Conservation (phyloP, 208 protist species). For the Leishmania gerbilli region DNA sequence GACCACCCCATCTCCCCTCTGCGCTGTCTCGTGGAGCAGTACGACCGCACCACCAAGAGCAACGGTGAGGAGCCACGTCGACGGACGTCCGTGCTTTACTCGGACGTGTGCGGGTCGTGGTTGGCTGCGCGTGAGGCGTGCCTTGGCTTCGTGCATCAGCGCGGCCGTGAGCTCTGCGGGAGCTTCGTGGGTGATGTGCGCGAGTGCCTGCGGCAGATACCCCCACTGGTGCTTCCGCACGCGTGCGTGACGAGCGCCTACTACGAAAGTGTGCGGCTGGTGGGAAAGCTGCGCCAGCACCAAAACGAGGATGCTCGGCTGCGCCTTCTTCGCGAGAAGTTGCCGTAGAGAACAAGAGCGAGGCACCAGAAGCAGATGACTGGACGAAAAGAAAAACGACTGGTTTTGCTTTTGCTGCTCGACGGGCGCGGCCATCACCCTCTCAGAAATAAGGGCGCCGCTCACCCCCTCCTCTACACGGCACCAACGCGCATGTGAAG, state of each 20-base stretch:
- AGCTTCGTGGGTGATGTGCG: constrained; percentile 23
- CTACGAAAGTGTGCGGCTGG: constrained; percentile 72
- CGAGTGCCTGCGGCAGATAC: constrained; percentile 67
- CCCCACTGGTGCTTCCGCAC: constrained; percentile 36
- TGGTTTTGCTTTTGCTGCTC: background rate
- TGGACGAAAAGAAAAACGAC: background rate
- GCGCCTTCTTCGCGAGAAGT: constrained; percentile 4
- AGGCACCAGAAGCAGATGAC: background rate
- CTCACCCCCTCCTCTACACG: background rate
- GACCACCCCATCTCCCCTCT: constrained; percentile 14
- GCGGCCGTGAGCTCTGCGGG: constrained; percentile 34
- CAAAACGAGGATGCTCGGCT: constrained; percentile 18
- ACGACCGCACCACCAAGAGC: constrained; percentile 3
- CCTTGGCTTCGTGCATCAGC: constrained; percentile 40
- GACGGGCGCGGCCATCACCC: background rate
- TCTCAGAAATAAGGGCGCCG: background rate
- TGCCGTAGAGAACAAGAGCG: background rate
- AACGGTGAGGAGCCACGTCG: background rate
- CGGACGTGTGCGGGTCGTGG: constrained; percentile 53
- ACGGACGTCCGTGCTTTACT: constrained; percentile 16
- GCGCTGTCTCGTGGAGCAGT: constrained; percentile 34
- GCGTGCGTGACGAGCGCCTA: constrained; percentile 68
- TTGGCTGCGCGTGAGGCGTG: constrained; percentile 64
- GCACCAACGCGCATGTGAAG: background rate
- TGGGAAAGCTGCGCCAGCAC: constrained; percentile 45